phyloP scores from a whole-genome alignment of 805 yeast genomes.

The Candida boleticola region DNA sequence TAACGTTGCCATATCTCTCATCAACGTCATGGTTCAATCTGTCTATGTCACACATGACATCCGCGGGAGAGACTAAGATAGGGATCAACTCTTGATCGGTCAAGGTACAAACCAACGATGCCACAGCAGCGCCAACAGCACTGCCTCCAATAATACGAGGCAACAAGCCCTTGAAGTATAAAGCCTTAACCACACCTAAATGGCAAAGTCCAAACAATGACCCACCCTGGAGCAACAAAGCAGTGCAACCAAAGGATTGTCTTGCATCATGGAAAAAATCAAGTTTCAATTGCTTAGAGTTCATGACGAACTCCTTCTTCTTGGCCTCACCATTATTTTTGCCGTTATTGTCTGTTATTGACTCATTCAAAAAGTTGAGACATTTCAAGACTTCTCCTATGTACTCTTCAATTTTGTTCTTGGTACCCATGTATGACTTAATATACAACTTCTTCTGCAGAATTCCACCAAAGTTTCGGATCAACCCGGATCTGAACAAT shows the following conservation, averaged over 20 bases:
- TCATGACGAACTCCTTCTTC: conserved; percentile 31
- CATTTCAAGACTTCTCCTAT: conserved; percentile 72
- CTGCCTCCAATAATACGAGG: conserved; percentile 90
- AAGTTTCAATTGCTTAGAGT: conserved; percentile 55
- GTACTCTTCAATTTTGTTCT: conserved; percentile 82
- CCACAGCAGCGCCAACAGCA: conserved; percentile 92
- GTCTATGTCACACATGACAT: conserved; percentile 43
- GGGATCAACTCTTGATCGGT: conserved; percentile 63
- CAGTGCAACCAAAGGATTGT: conserved; percentile 87
- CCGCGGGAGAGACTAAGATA: conserved; percentile 36
- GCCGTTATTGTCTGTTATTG: conserved; percentile 16
- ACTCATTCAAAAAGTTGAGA: conserved; percentile 56
- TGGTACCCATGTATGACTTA: conserved; percentile 85
- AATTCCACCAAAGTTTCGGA: conserved; percentile 90
- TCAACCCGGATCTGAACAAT: conserved; percentile 73
- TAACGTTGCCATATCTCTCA: conserved; percentile 62
- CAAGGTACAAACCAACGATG: conserved; percentile 76
- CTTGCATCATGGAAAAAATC: conserved; percentile 84
- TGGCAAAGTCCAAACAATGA: conserved; percentile 93
- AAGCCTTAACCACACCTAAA: conserved; percentile 84
- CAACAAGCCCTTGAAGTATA: conserved; percentile 69
- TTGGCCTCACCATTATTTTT: background rate
- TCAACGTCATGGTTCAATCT: conserved; percentile 52
- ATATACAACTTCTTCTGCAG: conserved; percentile 75
- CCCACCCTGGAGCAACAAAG: conserved; percentile 90